A percentile compares a stretch with the other conserved stretches of the same genome.
Conservation (phyloP, 345 rosid species). For the Pistacia integerrima region DNA sequence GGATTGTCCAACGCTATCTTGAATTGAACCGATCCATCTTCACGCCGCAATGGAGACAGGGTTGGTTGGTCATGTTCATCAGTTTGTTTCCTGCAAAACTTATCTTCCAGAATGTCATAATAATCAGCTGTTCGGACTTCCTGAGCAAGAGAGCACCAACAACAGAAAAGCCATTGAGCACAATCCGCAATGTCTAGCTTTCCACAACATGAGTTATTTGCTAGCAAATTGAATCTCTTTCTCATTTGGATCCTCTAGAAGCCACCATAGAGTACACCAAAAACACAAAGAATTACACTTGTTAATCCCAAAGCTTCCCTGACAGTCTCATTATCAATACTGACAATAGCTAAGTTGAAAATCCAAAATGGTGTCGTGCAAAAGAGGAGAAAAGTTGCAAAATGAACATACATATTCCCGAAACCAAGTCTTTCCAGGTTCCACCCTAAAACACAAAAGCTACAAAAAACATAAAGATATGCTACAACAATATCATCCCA, state of each 20-base stretch:
- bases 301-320: slow-evolving; percentile 39
- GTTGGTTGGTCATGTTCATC: slow-evolving; percentile 5
- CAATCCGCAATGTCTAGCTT: slow-evolving; percentile 45
- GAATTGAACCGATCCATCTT: slow-evolving; percentile 28
- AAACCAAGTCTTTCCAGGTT: slow-evolving; percentile 66
- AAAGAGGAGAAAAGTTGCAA: slow-evolving; percentile 47
- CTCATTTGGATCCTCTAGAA: slow-evolving; percentile 69
- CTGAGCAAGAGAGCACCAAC: slow-evolving; percentile 64
- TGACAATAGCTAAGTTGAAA: slow-evolving; percentile 54
- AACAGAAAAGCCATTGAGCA: slow-evolving; percentile 50
- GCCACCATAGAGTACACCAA: slow-evolving; percentile 59
- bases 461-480: slow-evolving; percentile 40
- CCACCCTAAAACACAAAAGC: slow-evolving; percentile 58
- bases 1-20: slow-evolving; percentile 11
- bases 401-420: slow-evolving; percentile 59
- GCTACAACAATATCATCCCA: slow-evolving; percentile 39
- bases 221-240: slow-evolving; percentile 47
- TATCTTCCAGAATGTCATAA: slow-evolving; percentile 42
- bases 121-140: slow-evolving; percentile 53
- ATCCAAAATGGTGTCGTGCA: slow-evolving; percentile 56
- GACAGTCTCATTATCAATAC: slow-evolving; percentile 42
- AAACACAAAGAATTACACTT: slow-evolving; percentile 47
- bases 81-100: slow-evolving; percentile 34
- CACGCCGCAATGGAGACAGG: slow-evolving; percentile 26
- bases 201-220: slow-evolving; percentile 30